These are phyloP conservation scores for Saussurea involucrata DNA, from an alignment of 129 eudicot species.

Conservation along the genomic window DNA sequence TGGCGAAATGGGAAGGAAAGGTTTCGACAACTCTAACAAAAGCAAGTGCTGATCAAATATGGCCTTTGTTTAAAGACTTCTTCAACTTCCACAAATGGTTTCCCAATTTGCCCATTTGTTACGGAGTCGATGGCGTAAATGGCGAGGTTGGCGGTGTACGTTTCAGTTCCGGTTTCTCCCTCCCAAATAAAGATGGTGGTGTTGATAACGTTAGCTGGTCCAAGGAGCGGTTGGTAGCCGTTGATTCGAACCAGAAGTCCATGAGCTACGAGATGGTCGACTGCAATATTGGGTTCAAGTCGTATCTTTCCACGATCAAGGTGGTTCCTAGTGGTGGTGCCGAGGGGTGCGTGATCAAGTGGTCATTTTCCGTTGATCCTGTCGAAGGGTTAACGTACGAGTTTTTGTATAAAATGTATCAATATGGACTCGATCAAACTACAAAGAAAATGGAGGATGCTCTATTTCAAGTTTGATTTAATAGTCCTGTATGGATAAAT, in stretches of 20 bases:
- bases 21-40: constrained; percentile 47
- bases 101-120: constrained; percentile 46
- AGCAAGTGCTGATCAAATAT: constrained; percentile 47
- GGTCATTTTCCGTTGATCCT: constrained; percentile 53
- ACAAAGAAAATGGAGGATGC: constrained; percentile 48
- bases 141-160: constrained; percentile 59
- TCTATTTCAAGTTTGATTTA: too few relatives aligned
- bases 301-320: constrained; percentile 54
- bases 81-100: constrained; percentile 70
- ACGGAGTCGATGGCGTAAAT: constrained; percentile 57
- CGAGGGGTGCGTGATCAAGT: constrained; percentile 39
- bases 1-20: constrained; percentile 59
- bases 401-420: constrained; percentile 30
- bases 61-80: constrained; percentile 59
- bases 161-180: constrained; percentile 43
- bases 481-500: too few relatives aligned
- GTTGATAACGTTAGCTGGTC: constrained; percentile 43
- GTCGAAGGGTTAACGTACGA: constrained; percentile 42
- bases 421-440: constrained; percentile 18
- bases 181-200: constrained; percentile 29
- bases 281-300: constrained; percentile 53
- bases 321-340: constrained; percentile 17
- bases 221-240: constrained; percentile 55
- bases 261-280: constrained; percentile 63
- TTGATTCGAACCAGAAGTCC: constrained; percentile 36